Evolutionary conservation across 768 basidiomycete genomes (phyloP).

Genomic region (Pisolithus microcarpus): DNA sequence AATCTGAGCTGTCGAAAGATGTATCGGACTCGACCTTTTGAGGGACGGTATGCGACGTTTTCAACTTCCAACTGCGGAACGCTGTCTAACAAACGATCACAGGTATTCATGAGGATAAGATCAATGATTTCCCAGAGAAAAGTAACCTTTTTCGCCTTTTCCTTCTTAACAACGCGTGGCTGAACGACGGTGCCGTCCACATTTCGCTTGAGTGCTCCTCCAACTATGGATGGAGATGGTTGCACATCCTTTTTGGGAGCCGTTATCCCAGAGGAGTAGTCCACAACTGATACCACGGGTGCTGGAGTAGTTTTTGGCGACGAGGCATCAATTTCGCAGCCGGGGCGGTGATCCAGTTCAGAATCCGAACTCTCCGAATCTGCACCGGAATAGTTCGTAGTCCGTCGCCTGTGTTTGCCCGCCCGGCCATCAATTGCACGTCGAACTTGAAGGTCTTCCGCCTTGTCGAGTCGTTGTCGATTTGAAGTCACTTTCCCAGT

Average conservation of each 20-base stretch:
- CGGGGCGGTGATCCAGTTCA: conserved; percentile 26
- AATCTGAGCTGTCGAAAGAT: conserved; percentile 76
- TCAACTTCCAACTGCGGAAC: conserved; percentile 48
- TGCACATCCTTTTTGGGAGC: conserved; percentile 8
- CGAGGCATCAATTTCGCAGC: conserved; percentile 14
- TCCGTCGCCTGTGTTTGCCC: conserved; percentile 44
- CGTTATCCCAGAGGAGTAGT: conserved; percentile 8
- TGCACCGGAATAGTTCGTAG: conserved; percentile 17
- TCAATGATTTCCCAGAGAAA: neutral
- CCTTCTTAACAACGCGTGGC: conserved; percentile 40
- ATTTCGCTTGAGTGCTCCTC: conserved; percentile 61
- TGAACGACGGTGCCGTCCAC: conserved; percentile 51
- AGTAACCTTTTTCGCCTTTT: conserved; percentile 40
- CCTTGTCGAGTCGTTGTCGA: conserved; percentile 48
- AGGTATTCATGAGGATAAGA: conserved; percentile 1
- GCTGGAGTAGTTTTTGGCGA: neutral
- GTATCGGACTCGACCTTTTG: conserved; percentile 40
- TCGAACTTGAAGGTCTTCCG: conserved; percentile 54
- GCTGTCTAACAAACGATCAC: conserved; percentile 21
- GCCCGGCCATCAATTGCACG: conserved; percentile 42
- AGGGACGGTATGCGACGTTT: conserved; percentile 21
- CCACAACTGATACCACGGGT: conserved; percentile 10
- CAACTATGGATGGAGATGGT: conserved; percentile 30
- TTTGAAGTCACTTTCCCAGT: conserved; percentile 60
- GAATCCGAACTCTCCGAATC: conserved; percentile 28